A percentile compares a stretch with the other conserved stretches of the same genome.
phyloP scores from a whole-genome alignment of 306 rosid species.

The Parietaria judaica region DNA sequence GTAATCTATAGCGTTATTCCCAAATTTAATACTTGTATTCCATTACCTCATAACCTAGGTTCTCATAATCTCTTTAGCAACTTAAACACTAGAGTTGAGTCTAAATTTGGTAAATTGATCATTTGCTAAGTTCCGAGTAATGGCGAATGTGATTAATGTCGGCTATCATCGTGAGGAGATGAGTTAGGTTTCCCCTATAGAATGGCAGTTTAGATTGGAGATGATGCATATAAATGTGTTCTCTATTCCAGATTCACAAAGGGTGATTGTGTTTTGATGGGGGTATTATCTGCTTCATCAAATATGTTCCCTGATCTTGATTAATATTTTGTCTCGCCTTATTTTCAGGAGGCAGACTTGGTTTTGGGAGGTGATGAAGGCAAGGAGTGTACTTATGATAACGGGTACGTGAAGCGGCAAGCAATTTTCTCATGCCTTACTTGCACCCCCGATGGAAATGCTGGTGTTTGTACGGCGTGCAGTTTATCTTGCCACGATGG shows the following conservation, averaged over 20 bases:
- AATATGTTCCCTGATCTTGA: neutral
- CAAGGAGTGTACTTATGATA: conserved; percentile 84
- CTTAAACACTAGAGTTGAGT: too few species aligned
- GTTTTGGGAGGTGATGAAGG: conserved; percentile 98
- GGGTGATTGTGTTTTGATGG: neutral
- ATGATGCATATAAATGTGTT: neutral
- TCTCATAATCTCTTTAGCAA: too few species aligned
- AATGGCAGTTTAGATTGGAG: neutral
- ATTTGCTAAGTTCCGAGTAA: neutral
- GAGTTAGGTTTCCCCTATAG: neutral
- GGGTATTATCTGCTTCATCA: neutral
- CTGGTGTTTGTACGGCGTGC: conserved; percentile 99
- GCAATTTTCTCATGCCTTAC: conserved; percentile 97
- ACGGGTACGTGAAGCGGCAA: conserved; percentile 93
- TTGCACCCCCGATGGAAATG: conserved; percentile 89
- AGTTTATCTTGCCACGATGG: conserved; percentile 98
- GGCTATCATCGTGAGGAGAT: neutral
- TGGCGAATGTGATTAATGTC: neutral
- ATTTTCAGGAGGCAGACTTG: conserved; percentile 72
- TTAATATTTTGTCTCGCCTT: conserved; percentile 2
- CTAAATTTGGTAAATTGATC: neutral
- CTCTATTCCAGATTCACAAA: neutral
- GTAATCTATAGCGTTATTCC: too few species aligned
- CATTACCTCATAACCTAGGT: too few species aligned
- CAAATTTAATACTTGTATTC: too few species aligned